These are phyloP conservation scores for Talaromyces sp. DNA, from an alignment of 2,329 filamentous ascomycete species.

Conservation along the genomic window DNA sequence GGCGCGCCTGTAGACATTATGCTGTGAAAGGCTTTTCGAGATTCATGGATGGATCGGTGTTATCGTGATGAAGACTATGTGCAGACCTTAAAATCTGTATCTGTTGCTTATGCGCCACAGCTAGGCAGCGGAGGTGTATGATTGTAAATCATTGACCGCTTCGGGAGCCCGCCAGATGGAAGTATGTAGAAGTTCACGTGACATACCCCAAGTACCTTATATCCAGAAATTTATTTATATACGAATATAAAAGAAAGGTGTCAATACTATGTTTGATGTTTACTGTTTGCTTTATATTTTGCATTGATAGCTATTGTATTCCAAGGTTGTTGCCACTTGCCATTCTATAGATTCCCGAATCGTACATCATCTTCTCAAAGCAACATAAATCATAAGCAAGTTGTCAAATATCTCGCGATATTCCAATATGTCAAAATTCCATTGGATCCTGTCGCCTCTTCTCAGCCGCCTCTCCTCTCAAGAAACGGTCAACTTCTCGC, in stretches of 20 bases:
- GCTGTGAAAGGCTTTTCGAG: background rate
- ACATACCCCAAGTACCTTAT: background rate
- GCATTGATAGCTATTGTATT: background rate
- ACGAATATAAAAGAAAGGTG: background rate
- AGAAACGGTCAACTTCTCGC: slow-evolving; percentile 49
- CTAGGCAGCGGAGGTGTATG: background rate
- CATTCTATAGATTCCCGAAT: background rate
- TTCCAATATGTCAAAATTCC: background rate
- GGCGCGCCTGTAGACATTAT: slow-evolving; percentile 34
- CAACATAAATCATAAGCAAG: background rate
- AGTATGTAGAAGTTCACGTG: slow-evolving; percentile 17
- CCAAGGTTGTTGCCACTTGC: background rate
- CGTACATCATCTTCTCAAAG: background rate
- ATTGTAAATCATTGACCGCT: slow-evolving; percentile 15
- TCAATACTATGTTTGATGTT: no score
- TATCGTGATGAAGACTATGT: background rate
- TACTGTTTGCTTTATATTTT: background rate
- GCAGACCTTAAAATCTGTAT: background rate
- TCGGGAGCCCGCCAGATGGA: slow-evolving; percentile 9
- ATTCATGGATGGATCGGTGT: background rate
- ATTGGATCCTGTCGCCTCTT: slow-evolving; percentile 31
- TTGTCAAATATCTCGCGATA: background rate
- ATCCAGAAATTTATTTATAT: background rate
- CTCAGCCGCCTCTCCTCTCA: slow-evolving; percentile 58
- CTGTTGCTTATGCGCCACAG: slow-evolving; percentile 1